Evolutionary conservation across 2,329 filamentous ascomycete genomes (phyloP).

Genomic region (Paramyrothecium roridum): DNA sequence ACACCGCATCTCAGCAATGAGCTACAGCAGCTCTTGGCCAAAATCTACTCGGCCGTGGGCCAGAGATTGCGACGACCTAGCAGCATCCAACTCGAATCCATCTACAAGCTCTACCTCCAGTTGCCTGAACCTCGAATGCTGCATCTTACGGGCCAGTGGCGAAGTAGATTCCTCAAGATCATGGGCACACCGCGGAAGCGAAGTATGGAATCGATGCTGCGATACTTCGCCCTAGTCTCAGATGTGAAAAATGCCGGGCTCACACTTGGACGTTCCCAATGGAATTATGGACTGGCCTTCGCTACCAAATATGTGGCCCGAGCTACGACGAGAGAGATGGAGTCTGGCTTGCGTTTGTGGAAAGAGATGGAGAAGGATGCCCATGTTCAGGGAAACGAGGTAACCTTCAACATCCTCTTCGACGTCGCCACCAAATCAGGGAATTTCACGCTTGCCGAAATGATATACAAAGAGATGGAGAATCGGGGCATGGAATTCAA

Average conservation of each 20-base stretch:
- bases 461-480: slow-evolving; percentile 79
- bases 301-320: slow-evolving; percentile 67
- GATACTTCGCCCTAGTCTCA: slow-evolving; percentile 79
- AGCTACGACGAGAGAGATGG: slow-evolving; percentile 55
- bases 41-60: slow-evolving; percentile 38
- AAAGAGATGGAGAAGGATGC: slow-evolving; percentile 80
- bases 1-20: slow-evolving; percentile 30
- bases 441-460: slow-evolving; percentile 80
- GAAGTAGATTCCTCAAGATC: slow-evolving; percentile 64
- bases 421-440: slow-evolving; percentile 82
- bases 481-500: slow-evolving; percentile 65
- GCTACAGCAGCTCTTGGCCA: slow-evolving; percentile 29
- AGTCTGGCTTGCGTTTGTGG: slow-evolving; percentile 73
- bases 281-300: slow-evolving; percentile 81
- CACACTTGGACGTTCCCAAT: slow-evolving; percentile 64
- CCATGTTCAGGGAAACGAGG: slow-evolving; percentile 61
- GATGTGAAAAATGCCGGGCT: slow-evolving; percentile 77
- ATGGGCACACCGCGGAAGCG: slow-evolving; percentile 63
- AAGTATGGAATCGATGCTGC: slow-evolving; percentile 63
- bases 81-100: slow-evolving; percentile 34
- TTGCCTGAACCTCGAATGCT: slow-evolving; percentile 52
- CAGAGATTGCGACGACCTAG: slow-evolving; percentile 38
- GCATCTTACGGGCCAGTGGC: slow-evolving; percentile 45
- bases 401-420: slow-evolving; percentile 94
- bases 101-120: slow-evolving; percentile 47